These are phyloP conservation scores for Xerocomus potaroensis DNA, from an alignment of 768 basidiomycete genomes.

Conservation along the genomic window DNA sequence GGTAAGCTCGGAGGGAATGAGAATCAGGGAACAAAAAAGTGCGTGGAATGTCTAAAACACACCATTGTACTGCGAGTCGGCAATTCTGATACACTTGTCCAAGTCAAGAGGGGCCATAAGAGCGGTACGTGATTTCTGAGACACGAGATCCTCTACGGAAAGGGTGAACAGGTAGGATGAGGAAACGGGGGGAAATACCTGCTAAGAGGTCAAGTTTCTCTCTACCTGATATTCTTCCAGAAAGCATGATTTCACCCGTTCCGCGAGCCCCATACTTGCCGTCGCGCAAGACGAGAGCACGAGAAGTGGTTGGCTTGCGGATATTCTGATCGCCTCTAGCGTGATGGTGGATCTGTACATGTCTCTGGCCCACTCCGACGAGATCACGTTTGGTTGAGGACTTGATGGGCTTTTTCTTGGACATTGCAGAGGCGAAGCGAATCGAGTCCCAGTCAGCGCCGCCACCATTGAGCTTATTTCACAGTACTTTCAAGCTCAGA, in stretches of 20 bases:
- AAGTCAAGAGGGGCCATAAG: constrained; percentile 62
- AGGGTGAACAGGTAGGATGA: background rate
- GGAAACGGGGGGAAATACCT: constrained; percentile 37
- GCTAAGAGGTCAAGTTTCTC: constrained; percentile 79
- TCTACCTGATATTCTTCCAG: constrained; percentile 62
- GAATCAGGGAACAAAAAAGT: constrained; percentile 1
- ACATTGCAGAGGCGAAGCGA: constrained; percentile 12
- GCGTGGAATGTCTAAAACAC: constrained; percentile 16
- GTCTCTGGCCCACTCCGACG: constrained; percentile 51
- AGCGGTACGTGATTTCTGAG: constrained; percentile 49
- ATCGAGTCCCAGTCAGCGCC: background rate
- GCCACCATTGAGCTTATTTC: background rate
- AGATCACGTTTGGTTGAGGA: constrained; percentile 38
- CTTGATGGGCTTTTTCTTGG: constrained; percentile 31
- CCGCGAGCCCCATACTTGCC: constrained; percentile 71
- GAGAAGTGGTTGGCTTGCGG: constrained; percentile 60
- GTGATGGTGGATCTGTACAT: constrained; percentile 36
- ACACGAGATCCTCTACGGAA: constrained; percentile 59
- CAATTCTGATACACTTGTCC: constrained; percentile 59
- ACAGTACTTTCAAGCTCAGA: no score
- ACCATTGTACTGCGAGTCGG: constrained; percentile 73
- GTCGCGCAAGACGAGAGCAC: constrained; percentile 70
- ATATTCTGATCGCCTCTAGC: constrained; percentile 47
- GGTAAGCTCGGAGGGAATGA: constrained; percentile 43
- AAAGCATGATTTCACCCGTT: constrained; percentile 59